Evolutionary conservation across 345 rosid species (phyloP).

Genomic region (Dipteronia dyeriana): DNA sequence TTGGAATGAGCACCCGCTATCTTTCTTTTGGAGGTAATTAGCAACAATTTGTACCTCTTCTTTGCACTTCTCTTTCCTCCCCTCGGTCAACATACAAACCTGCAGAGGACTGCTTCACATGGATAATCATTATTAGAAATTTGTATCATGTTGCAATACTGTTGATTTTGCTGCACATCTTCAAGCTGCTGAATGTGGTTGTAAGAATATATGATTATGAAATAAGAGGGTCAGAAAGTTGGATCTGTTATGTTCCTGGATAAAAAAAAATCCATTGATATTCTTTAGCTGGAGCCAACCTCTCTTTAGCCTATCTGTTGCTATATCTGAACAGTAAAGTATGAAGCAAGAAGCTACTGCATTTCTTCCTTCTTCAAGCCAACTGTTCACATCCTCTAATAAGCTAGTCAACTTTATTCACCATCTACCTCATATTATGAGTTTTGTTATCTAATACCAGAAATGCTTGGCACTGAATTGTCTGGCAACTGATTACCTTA

Average conservation of each 20-base stretch:
- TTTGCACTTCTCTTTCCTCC: background rate
- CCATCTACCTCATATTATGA: background rate
- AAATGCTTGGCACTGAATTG: background rate
- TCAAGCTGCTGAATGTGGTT: background rate
- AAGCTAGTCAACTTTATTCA: background rate
- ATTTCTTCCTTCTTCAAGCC: background rate
- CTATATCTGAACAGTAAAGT: background rate
- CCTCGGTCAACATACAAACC: background rate
- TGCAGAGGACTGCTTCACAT: background rate
- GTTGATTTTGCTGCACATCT: background rate
- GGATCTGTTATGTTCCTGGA: background rate
- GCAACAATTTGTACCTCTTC: background rate
- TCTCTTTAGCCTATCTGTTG: background rate
- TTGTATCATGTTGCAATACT: background rate
- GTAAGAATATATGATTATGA: background rate
- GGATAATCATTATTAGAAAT: background rate
- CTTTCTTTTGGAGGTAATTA: conserved; percentile 52
- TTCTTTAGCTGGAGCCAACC: background rate
- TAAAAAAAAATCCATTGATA: background rate
- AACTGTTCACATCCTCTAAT: background rate
- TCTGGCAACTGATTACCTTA: background rate
- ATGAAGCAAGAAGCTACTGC: background rate
- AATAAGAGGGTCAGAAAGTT: conserved; percentile 4
- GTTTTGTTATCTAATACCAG: background rate
- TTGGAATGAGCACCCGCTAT: conserved; percentile 29